Evolutionary conservation across 441 rosid genomes (phyloP).

Genomic region (Brassica hybrid): DNA sequence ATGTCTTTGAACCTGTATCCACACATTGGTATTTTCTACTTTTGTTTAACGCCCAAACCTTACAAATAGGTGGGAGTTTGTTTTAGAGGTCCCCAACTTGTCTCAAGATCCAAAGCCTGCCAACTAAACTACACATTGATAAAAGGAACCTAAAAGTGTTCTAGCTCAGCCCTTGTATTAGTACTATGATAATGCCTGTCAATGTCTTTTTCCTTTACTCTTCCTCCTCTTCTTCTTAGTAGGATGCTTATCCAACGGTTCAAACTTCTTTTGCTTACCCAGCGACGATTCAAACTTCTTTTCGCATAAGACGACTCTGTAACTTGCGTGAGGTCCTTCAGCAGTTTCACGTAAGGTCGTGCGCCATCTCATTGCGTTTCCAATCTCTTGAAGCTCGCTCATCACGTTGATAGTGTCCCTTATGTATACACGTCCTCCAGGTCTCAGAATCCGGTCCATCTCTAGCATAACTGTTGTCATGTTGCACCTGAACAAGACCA

Average conservation of each 20-base stretch:
- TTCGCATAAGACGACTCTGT: constrained; percentile 78
- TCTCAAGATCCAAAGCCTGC: not conserved
- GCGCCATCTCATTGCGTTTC: constrained; percentile 87
- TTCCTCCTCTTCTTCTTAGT: constrained; percentile 35
- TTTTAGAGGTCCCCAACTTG: not conserved
- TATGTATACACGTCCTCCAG: constrained; percentile 90
- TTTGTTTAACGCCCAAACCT: not conserved
- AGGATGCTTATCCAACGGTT: constrained; percentile 20
- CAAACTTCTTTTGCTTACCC: constrained; percentile 64
- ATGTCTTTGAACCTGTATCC: not conserved
- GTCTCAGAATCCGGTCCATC: constrained; percentile 97
- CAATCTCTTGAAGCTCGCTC: constrained; percentile 82
- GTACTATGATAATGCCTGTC: not conserved
- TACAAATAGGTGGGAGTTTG: not conserved
- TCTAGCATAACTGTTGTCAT: constrained; percentile 94
- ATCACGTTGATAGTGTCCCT: constrained; percentile 81
- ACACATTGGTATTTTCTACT: not conserved
- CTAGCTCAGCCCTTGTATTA: not conserved
- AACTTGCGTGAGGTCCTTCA: constrained; percentile 98
- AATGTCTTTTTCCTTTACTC: constrained; percentile 36
- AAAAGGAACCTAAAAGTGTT: not conserved
- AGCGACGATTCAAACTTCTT: constrained; percentile 70
- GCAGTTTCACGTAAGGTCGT: constrained; percentile 73
- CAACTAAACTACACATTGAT: not conserved
- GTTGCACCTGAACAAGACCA: constrained; percentile 66